phyloP scores from a whole-genome alignment of 169 alveolate species.

The Cyclospora cayetanensis region DNA sequence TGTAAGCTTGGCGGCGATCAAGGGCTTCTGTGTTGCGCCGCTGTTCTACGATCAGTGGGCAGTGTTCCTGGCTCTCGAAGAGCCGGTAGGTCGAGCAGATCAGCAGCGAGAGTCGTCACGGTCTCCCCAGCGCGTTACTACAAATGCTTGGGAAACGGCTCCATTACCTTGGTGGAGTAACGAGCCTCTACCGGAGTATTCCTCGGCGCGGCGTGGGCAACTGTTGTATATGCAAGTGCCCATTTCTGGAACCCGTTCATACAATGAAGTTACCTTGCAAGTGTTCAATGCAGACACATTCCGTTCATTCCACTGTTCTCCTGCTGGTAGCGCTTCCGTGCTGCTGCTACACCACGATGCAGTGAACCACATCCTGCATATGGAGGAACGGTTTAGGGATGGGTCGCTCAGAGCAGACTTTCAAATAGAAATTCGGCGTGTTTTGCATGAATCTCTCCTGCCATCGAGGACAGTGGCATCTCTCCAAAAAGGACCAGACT shows the following conservation, averaged over 20 bases:
- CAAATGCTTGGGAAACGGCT: constrained; percentile 32
- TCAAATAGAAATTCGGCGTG: constrained; percentile 51
- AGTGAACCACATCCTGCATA: constrained; percentile 52
- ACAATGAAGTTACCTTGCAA: constrained; percentile 43
- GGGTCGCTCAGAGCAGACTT: constrained; percentile 43
- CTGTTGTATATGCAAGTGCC: constrained; percentile 57
- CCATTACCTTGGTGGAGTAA: constrained; percentile 53
- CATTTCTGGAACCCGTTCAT: constrained; percentile 54
- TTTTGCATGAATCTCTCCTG: constrained; percentile 48
- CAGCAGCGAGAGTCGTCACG: neutral
- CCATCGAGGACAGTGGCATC: constrained; percentile 47
- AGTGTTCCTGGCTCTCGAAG: constrained; percentile 57
- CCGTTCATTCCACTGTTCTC: constrained; percentile 60
- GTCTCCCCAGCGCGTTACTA: neutral
- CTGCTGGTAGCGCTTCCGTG: constrained; percentile 59
- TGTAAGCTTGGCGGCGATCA: constrained; percentile 1
- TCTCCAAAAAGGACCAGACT: constrained; percentile 41
- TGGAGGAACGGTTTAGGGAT: constrained; percentile 53
- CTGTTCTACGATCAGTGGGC: constrained; percentile 62
- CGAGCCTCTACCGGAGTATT: neutral
- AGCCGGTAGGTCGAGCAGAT: neutral
- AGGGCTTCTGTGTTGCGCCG: constrained; percentile 59
- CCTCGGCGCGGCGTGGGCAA: constrained; percentile 39
- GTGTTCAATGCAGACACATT: constrained; percentile 46
- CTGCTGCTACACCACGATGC: constrained; percentile 55